phyloP scores from a whole-genome alignment of 345 rosid genomes.

The Eucalyptus paniculata region DNA sequence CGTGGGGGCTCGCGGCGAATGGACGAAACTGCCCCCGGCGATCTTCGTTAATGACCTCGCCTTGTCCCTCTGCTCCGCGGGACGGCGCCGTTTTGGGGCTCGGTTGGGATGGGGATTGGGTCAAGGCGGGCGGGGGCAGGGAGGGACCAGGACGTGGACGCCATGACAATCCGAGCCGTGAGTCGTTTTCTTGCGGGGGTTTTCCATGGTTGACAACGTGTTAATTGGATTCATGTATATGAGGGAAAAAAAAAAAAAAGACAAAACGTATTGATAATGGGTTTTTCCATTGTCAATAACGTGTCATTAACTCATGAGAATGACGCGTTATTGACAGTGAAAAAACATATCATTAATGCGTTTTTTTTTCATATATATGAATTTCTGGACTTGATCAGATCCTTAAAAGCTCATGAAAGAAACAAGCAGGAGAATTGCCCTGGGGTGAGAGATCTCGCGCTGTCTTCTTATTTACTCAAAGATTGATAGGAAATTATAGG shows the following conservation, averaged over 20 bases:
- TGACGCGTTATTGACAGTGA: too few relatives aligned
- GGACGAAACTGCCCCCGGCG: background rate
- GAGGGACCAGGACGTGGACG: background rate
- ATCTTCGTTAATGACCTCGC: background rate
- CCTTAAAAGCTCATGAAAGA: rapidly evolving
- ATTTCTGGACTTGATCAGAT: rapidly evolving
- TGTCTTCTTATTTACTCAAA: too few relatives aligned
- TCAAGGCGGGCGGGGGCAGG: background rate
- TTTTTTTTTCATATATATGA: too few relatives aligned
- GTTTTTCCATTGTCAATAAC: background rate
- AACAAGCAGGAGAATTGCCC: rapidly evolving
- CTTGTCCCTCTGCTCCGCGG: background rate
- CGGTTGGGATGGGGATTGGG: background rate
- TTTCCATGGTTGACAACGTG: background rate
- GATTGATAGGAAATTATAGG: rapidly evolving
- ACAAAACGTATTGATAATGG: background rate
- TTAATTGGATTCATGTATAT: background rate
- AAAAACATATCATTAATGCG: too few relatives aligned
- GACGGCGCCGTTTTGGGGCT: background rate
- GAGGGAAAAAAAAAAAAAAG: rapidly evolving
- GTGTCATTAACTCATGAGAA: background rate
- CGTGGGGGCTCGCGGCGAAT: background rate
- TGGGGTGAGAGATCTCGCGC: rapidly evolving
- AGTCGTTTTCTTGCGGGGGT: too few relatives aligned
- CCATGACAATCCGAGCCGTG: background rate